phyloP scores from a whole-genome alignment of 2,329 filamentous ascomycete genomes.

The Aureobasidium sp. region DNA sequence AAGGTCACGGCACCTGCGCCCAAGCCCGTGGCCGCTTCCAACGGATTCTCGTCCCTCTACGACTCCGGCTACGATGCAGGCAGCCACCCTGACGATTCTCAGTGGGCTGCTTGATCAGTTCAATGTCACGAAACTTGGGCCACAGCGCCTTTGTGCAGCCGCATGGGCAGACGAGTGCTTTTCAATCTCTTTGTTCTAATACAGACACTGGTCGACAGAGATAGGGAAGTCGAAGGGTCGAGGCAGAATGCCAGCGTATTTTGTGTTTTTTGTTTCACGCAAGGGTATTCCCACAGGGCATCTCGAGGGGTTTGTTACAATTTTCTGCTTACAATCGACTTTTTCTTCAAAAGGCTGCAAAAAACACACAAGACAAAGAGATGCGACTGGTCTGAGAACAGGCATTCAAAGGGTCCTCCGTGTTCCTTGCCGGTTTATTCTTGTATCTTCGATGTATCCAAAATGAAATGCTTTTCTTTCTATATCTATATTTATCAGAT shows the following conservation, averaged over 20 bases:
- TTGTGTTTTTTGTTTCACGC: background rate
- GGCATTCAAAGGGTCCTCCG: background rate
- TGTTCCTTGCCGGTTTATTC: background rate
- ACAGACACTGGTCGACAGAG: background rate
- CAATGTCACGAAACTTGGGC: background rate
- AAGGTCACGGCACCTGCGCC: conserved; percentile 12
- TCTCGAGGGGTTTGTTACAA: background rate
- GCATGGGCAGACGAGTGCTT: background rate
- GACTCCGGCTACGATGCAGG: conserved; percentile 17
- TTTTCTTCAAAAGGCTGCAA: background rate
- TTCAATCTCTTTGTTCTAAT: background rate
- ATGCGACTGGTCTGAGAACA: background rate
- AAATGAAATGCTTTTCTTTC: background rate
- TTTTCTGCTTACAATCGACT: background rate
- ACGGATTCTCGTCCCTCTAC: conserved; percentile 17
- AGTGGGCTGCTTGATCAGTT: conserved; percentile 26
- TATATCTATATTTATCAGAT: background rate
- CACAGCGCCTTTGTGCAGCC: background rate
- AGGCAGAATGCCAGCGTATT: background rate
- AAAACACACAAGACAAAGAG: conserved; percentile 1
- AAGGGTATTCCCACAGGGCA: conserved; percentile 11
- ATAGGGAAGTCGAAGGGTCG: background rate
- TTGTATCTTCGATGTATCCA: conserved; percentile 1
- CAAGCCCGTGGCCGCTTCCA: conserved; percentile 12
- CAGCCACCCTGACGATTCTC: conserved; percentile 32